Percentiles rank a stretch among this genome's conserved stretches.
Evolutionary conservation across 139 green algal genomes (phyloP).

Genomic region (Eudorina sp.): DNA sequence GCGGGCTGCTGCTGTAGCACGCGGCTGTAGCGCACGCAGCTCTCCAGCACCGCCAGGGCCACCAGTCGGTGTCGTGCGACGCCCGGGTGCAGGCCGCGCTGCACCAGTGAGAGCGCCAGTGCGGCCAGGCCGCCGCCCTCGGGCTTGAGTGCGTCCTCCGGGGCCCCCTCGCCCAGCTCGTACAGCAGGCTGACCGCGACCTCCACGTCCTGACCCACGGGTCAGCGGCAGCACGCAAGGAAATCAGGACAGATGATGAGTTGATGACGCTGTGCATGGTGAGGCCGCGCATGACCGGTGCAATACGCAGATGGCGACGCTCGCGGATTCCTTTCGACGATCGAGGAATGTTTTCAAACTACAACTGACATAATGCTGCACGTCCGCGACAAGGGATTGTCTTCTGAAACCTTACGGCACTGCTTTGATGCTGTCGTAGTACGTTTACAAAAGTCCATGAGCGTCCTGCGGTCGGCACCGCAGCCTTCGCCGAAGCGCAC

Average conservation of each 20-base stretch:
- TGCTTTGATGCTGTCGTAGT: no score
- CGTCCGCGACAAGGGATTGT: no score
- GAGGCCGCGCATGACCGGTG: background rate
- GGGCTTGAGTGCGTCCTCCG: conserved; percentile 77
- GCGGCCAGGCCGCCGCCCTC: conserved; percentile 72
- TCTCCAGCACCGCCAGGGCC: conserved; percentile 82
- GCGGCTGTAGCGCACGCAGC: conserved; percentile 70
- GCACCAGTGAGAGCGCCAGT: conserved; percentile 75
- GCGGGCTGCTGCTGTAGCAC: conserved; percentile 68
- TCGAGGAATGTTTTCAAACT: no score
- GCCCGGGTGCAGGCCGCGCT: conserved; percentile 54
- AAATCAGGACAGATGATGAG: background rate
- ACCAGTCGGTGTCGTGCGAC: conserved; percentile 79
- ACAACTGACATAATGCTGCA: no score
- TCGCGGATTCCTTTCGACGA: no score
- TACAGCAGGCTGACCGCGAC: conserved; percentile 84
- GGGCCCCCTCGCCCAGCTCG: conserved; percentile 86
- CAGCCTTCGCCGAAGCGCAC: conserved; percentile 2
- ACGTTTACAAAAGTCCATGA: no score
- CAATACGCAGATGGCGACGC: no score
- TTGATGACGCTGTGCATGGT: background rate
- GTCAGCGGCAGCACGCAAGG: background rate
- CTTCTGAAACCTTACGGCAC: no score
- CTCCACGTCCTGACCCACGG: conserved; percentile 11
- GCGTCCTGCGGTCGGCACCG: no score